phyloP scores from a whole-genome alignment of 2,329 filamentous ascomycete species.

The Alternaria conjuncta region DNA sequence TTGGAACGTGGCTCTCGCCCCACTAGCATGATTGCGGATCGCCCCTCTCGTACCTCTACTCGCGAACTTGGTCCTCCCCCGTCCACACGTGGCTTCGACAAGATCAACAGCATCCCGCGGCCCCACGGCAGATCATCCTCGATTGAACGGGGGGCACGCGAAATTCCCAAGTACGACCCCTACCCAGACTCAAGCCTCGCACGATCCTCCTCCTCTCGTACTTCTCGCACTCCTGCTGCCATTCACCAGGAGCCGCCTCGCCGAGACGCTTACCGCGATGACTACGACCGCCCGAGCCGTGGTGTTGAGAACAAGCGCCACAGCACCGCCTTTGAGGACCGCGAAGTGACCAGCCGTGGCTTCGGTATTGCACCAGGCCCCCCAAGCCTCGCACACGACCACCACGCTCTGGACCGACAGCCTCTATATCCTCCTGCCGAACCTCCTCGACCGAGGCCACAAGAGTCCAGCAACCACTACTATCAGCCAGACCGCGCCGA shows the following conservation, averaged over 20 bases:
- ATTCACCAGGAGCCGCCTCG: conserved; percentile 56
- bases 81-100: conserved; percentile 73
- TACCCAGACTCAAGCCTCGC: conserved; percentile 47
- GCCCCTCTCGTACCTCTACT: conserved; percentile 43
- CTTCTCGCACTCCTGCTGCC: conserved; percentile 50
- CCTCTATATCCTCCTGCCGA: conserved; percentile 33
- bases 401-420: conserved; percentile 48
- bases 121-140: conserved; percentile 40
- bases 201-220: conserved; percentile 49
- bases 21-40: conserved; percentile 53
- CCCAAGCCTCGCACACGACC: conserved; percentile 37
- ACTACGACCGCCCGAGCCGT: conserved; percentile 53
- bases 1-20: conserved; percentile 55
- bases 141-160: conserved; percentile 38
- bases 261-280: conserved; percentile 50
- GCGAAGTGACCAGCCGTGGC: conserved; percentile 54
- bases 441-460: conserved; percentile 18
- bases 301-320: conserved; percentile 49
- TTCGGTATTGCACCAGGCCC: conserved; percentile 53
- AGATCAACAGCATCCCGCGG: conserved; percentile 57
- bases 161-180: conserved; percentile 43
- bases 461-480: conserved; percentile 26
- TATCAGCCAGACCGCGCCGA: conserved; percentile 38
- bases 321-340: conserved; percentile 47
- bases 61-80: conserved; percentile 64